phyloP scores from a whole-genome alignment of 2,329 filamentous ascomycete genomes.

The Fusarium chaquense region DNA sequence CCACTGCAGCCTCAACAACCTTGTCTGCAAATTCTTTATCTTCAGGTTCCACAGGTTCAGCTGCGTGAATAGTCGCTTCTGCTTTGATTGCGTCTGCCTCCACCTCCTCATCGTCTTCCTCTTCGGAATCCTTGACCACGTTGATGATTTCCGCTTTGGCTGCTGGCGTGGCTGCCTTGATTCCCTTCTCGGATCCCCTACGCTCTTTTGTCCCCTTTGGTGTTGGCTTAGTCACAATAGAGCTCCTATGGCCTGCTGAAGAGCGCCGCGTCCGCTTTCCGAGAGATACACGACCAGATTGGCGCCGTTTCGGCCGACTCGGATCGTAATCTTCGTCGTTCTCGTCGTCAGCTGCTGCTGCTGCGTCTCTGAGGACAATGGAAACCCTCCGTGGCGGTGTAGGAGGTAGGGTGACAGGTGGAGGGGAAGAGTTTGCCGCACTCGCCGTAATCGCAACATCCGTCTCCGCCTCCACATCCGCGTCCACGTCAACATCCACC shows the following conservation, averaged over 20 bases:
- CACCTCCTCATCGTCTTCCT: slow-evolving; percentile 31
- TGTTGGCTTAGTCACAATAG: slow-evolving; percentile 41
- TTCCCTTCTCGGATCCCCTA: slow-evolving; percentile 27
- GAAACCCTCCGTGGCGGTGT: slow-evolving; percentile 48
- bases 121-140: slow-evolving; percentile 24
- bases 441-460: slow-evolving; percentile 39
- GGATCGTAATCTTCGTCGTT: slow-evolving; percentile 62
- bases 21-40: slow-evolving; percentile 62
- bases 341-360: slow-evolving; percentile 49
- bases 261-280: slow-evolving; percentile 49
- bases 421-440: slow-evolving; percentile 41
- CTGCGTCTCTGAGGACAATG: slow-evolving; percentile 48
- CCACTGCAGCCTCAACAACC: slow-evolving; percentile 68
- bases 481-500: slow-evolving; percentile 39
- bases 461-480: slow-evolving; percentile 34
- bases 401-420: slow-evolving; percentile 39
- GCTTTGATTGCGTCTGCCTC: slow-evolving; percentile 22
- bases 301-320: slow-evolving; percentile 52
- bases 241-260: slow-evolving; percentile 40
- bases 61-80: slow-evolving; percentile 35
- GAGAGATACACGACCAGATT: slow-evolving; percentile 51
- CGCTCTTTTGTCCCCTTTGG: slow-evolving; percentile 34
- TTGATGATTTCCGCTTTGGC: slow-evolving; percentile 1
- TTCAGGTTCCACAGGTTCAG: slow-evolving; percentile 43
- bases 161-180: slow-evolving; percentile 11